phyloP scores from a whole-genome alignment of 2,329 filamentous ascomycete species.

The Ilyonectria robusta region DNA sequence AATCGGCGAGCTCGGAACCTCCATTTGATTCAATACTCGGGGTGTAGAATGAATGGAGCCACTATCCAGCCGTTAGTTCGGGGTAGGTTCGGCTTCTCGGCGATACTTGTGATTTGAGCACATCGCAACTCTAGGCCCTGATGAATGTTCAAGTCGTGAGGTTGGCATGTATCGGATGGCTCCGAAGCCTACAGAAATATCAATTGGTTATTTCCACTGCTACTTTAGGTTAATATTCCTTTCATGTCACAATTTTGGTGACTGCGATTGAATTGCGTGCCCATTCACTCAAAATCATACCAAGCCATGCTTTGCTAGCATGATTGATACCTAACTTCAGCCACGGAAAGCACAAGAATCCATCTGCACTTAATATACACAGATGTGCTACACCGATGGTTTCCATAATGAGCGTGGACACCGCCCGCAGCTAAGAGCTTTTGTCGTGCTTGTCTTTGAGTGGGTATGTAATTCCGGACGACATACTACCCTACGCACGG shows the following conservation, averaged over 20 bases:
- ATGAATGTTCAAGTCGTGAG: too few relatives aligned
- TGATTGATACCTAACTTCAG: constrained; percentile 1
- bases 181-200: too few relatives aligned
- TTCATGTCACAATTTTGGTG: constrained; percentile 5
- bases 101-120: too few relatives aligned
- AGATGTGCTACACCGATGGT: constrained; percentile 3
- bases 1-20: background rate
- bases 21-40: background rate
- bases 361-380: background rate
- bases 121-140: too few relatives aligned
- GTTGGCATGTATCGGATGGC: too few relatives aligned
- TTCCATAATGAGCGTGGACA: background rate
- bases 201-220: too few relatives aligned
- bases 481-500: too few relatives aligned
- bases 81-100: background rate
- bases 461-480: background rate
- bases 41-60: background rate
- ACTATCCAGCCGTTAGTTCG: background rate
- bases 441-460: background rate
- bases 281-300: constrained; percentile 5
- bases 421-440: background rate
- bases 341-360: constrained; percentile 14
- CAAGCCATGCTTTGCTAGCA: background rate
- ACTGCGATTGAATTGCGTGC: constrained; percentile 14
- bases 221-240: constrained; percentile 8